phyloP scores from a whole-genome alignment of 305 asterid species.

The Fraxinus baroniana region DNA sequence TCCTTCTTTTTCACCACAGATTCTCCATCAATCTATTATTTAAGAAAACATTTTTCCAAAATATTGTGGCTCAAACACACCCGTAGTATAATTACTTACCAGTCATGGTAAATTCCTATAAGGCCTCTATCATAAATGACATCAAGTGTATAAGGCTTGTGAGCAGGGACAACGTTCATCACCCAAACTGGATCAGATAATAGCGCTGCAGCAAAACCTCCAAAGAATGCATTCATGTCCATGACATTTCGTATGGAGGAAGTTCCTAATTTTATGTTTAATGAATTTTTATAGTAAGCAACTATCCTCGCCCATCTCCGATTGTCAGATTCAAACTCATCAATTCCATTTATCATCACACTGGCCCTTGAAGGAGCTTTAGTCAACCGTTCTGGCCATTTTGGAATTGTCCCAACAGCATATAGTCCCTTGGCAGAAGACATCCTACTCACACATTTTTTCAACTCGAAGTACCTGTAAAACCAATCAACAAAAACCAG shows the following conservation, averaged over 20 bases:
- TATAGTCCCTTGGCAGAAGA: constrained; percentile 57
- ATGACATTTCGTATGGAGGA: constrained; percentile 80
- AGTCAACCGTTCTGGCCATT: constrained; percentile 80
- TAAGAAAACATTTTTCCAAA: too few relatives aligned
- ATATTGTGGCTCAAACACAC: too few relatives aligned
- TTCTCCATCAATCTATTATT: too few relatives aligned
- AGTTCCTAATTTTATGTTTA: constrained; percentile 77
- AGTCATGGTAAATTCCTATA: constrained; percentile 87
- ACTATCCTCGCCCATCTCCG: constrained; percentile 76
- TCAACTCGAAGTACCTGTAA: constrained; percentile 82
- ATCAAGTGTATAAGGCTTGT: constrained; percentile 71
- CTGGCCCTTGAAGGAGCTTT: constrained; percentile 75
- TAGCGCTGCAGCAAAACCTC: constrained; percentile 92
- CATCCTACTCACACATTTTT: constrained; percentile 74
- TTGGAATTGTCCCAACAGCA: constrained; percentile 75
- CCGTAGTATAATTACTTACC: constrained; percentile 62
- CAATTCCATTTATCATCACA: constrained; percentile 58
- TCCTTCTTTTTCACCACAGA: too few relatives aligned
- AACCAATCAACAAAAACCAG: constrained; percentile 14
- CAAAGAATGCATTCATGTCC: constrained; percentile 98
- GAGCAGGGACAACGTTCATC: constrained; percentile 94
- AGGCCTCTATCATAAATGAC: constrained; percentile 94
- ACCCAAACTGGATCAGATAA: constrained; percentile 90
- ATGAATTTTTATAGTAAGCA: constrained; percentile 70
- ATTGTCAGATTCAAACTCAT: constrained; percentile 83